Conservation (phyloP, 1,284 basidiomycete species). For the Malassezia brasiliensis region DNA sequence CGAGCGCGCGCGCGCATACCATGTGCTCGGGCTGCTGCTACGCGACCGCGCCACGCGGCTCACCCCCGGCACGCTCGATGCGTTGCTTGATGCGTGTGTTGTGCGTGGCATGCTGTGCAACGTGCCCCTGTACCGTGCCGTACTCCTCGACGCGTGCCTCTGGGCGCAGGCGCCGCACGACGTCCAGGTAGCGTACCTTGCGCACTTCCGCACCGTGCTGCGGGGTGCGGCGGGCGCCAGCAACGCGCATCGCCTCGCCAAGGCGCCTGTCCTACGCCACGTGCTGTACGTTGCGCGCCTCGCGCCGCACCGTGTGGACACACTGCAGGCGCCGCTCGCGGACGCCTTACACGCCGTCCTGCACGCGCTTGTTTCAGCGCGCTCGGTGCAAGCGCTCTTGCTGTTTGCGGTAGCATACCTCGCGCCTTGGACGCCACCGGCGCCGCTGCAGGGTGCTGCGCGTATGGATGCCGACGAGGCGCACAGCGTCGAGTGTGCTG, state of each 20-base stretch:
- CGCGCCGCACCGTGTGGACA: neutral
- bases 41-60: conserved; percentile 65
- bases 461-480: neutral
- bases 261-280: conserved; percentile 59
- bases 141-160: conserved; percentile 80
- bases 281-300: conserved; percentile 56
- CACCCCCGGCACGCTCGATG: conserved; percentile 65
- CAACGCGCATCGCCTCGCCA: conserved; percentile 34
- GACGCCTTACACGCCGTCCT: conserved; percentile 21
- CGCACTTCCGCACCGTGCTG: conserved; percentile 68
- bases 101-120: conserved; percentile 72
- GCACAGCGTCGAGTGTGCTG: neutral
- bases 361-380: conserved; percentile 55
- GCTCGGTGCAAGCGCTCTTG: conserved; percentile 2
- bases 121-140: conserved; percentile 65
- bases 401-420: neutral
- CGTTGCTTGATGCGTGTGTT: conserved; percentile 71
- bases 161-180: conserved; percentile 65
- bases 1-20: conserved; percentile 54
- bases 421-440: conserved; percentile 1
- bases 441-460: neutral
- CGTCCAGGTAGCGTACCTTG: conserved; percentile 66
- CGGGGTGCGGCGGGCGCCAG: conserved; percentile 55
- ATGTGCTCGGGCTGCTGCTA: conserved; percentile 68
- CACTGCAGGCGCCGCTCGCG: conserved; percentile 1